A percentile compares a stretch with the other conserved stretches of the same genome.
Evolutionary conservation across 2,329 filamentous ascomycete genomes (phyloP).

Genomic region (Hysterium pulicare): DNA sequence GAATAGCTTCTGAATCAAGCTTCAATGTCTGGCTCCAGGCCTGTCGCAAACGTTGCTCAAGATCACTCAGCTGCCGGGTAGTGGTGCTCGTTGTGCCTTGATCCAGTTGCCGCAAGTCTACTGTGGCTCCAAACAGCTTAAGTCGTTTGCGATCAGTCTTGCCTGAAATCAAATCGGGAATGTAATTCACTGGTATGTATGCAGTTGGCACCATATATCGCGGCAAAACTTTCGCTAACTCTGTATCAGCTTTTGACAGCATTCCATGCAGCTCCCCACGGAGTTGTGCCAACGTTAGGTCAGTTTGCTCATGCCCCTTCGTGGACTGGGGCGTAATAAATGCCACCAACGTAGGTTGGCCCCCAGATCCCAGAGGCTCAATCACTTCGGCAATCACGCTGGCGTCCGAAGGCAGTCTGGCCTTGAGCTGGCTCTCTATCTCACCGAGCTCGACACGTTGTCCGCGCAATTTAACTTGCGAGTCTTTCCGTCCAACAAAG

Average conservation of each 20-base stretch:
- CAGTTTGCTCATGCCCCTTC: neutral
- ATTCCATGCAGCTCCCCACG: neutral
- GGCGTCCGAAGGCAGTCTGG: conserved; percentile 32
- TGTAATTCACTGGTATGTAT: conserved; percentile 43
- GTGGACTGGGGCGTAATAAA: conserved; percentile 22
- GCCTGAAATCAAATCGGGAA: conserved; percentile 45
- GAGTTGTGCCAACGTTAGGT: neutral
- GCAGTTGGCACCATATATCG: conserved; percentile 41
- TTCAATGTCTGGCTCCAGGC: conserved; percentile 9
- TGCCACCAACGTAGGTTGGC: conserved; percentile 26
- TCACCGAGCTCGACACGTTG: conserved; percentile 11
- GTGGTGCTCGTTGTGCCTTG: conserved; percentile 15
- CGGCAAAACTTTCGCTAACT: conserved; percentile 15
- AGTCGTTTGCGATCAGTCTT: conserved; percentile 34
- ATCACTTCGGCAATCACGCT: conserved; percentile 51
- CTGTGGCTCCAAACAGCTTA: conserved; percentile 10
- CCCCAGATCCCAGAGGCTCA: conserved; percentile 13
- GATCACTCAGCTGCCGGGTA: neutral
- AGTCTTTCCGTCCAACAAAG: conserved; percentile 62
- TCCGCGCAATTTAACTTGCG: conserved; percentile 58
- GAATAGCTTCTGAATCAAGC: conserved; percentile 39
- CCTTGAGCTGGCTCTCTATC: conserved; percentile 7
- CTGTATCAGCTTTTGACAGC: conserved; percentile 9
- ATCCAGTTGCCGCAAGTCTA: conserved; percentile 13
- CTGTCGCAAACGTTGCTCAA: conserved; percentile 2